phyloP scores from a whole-genome alignment of 192 early-diverging fungal species.

The Coemansia sp. region DNA sequence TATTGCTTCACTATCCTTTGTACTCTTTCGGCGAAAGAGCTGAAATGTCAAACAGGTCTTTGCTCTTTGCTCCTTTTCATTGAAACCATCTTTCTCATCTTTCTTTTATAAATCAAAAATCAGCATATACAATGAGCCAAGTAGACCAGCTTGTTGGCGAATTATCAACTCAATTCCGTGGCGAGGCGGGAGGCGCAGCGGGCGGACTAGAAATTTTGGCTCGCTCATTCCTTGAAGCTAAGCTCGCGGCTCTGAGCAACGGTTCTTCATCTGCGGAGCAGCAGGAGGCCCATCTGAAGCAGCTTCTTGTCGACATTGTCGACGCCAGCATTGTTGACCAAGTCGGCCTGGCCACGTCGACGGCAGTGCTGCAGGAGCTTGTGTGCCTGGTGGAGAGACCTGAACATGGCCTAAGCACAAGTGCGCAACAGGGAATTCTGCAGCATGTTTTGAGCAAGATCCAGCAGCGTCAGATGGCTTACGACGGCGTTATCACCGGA shows the following conservation, averaged over 20 bases:
- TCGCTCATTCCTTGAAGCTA: slow-evolving; percentile 6
- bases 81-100: neutral
- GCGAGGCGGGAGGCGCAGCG: slow-evolving; percentile 14
- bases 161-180: slow-evolving; percentile 27
- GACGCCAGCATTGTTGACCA: slow-evolving; percentile 64
- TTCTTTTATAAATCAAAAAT: neutral
- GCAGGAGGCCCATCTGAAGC: neutral
- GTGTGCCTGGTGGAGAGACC: slow-evolving; percentile 58
- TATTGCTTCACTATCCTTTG: neutral
- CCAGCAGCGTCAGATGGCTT: slow-evolving; percentile 77
- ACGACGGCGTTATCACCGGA: slow-evolving; percentile 60
- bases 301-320: slow-evolving; percentile 31
- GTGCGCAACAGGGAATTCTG: slow-evolving; percentile 61
- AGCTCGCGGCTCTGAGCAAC: neutral
- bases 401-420: slow-evolving; percentile 33
- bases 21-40: neutral
- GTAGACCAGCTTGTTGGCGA: slow-evolving; percentile 23
- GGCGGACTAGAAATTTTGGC: slow-evolving; percentile 8
- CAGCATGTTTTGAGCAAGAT: slow-evolving; percentile 67
- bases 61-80: neutral
- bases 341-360: slow-evolving; percentile 72
- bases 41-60: neutral
- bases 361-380: slow-evolving; percentile 75
- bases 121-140: neutral
- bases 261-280: slow-evolving; percentile 5